phyloP scores from a whole-genome alignment of 495 filamentous ascomycete genomes.

The Penicillium coprophilum region DNA sequence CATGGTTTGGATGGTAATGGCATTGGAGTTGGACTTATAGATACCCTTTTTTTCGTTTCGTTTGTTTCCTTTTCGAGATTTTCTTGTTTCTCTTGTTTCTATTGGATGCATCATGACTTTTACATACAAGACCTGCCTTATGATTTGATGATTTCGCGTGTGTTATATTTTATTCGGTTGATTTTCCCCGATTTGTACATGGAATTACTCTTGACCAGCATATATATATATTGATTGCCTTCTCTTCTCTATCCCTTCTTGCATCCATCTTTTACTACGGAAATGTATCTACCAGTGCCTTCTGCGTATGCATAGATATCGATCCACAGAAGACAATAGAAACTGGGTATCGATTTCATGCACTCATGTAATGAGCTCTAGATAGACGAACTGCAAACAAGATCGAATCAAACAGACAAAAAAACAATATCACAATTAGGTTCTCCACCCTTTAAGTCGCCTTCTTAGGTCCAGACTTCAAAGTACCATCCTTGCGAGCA shows the following conservation, averaged over 20 bases:
- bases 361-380: slow-evolving; percentile 14
- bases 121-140: slow-evolving; percentile 15
- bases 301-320: background rate
- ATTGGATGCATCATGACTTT: slow-evolving; percentile 22
- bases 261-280: background rate
- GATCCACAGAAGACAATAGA: slow-evolving; percentile 1
- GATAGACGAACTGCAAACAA: slow-evolving; percentile 3
- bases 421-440: background rate
- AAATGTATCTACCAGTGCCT: no score
- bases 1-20: slow-evolving; percentile 21
- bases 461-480: slow-evolving; percentile 10
- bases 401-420: background rate
- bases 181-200: slow-evolving; percentile 17
- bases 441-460: background rate
- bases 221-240: background rate
- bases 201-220: background rate
- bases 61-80: slow-evolving; percentile 13
- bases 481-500: slow-evolving; percentile 5
- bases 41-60: slow-evolving; percentile 37
- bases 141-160: slow-evolving; percentile 25
- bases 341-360: slow-evolving; percentile 34
- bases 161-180: slow-evolving; percentile 2
- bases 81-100: slow-evolving; percentile 11
- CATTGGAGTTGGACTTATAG: slow-evolving; percentile 37
- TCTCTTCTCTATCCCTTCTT: background rate